Conservation (phyloP, 2,329 filamentous ascomycete species). For the Chaetomium sp. region DNA sequence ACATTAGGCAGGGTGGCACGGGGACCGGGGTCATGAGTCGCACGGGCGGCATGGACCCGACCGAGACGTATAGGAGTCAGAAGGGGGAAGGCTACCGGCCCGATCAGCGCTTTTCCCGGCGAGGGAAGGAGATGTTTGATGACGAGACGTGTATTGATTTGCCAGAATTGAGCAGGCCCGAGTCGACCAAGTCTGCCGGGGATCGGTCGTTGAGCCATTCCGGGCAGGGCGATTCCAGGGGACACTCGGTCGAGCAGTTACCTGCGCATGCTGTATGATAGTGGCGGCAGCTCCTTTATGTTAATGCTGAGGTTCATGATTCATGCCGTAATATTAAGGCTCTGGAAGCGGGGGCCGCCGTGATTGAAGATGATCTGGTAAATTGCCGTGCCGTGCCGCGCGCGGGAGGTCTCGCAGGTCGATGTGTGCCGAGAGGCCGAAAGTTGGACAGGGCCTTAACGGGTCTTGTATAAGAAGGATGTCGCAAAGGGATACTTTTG, state of each 20-base stretch:
- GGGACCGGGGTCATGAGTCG: neutral
- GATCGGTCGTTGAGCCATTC: constrained; percentile 1
- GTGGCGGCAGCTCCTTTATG: neutral
- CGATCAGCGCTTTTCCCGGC: constrained; percentile 6
- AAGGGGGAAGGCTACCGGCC: constrained; percentile 5
- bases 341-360: neutral
- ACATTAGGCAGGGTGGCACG: constrained; percentile 12
- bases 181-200: constrained; percentile 17
- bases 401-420: neutral
- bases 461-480: neutral
- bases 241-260: constrained; percentile 19
- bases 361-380: neutral
- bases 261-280: constrained; percentile 26
- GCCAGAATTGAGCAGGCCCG: constrained; percentile 22
- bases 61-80: constrained; percentile 12
- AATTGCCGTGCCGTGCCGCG: neutral
- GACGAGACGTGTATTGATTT: constrained; percentile 28
- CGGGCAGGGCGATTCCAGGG: neutral
- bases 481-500: too few relatives aligned
- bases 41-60: neutral
- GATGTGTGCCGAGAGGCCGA: neutral
- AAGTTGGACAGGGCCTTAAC: neutral
- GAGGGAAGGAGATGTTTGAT: constrained; percentile 24
- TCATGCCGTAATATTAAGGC: neutral
- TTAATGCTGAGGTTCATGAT: neutral